Evolutionary conservation across 2,329 filamentous ascomycete species (phyloP), one percentile per base, ranked within the genome.

Genomic region (Paraphaeosphaeria minitans): DNA sequence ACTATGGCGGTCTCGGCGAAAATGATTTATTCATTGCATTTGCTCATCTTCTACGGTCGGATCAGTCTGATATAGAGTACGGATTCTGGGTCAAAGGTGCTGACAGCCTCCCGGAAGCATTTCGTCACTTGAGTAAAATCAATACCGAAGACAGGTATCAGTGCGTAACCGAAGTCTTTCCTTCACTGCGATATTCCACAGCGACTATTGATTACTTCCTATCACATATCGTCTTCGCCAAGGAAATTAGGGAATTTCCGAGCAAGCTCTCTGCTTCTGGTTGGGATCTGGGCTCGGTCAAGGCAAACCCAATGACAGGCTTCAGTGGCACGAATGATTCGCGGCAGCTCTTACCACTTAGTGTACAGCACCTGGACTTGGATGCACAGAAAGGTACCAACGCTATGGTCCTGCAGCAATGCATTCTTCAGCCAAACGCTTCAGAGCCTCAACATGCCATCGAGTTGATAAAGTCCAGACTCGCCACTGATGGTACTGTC

Each of bases 281-380:
- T 0, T 92, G 88, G 89, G 87, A 92, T 59, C 75, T 91, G 19
- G 85, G 78, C 5, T 69, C 76, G 39, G 49, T 49, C 4, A 87
- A 82, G 55, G 6, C 19, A 0, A 75, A 85, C 21, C 79, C 82
- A 0, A 87, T 82, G 0, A 87, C 85, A 0, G 89, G 89, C 0
- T 92, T 92, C 66, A 90, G 87, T 55, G 89, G 89, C 0, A 92
- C 89, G 0, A 88, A 87, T 24, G 89, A 92, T 62, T 85, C 84
- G 0, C 74, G 80, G 12, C 77, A 80, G n/a, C 67, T 88, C 0
- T 76, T 92, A 0, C 88, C 89, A 0, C 65, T 88, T 0, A 75
- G 66, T 0, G 80, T 91, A 0, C 65, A 76, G 0, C 86, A 90
- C 31, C 73, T 83, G 0, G 85, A 91, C 35, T 76, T 88, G 0